Conservation (phyloP, 1,284 basidiomycete genomes). For the Blastosporella zonata region DNA sequence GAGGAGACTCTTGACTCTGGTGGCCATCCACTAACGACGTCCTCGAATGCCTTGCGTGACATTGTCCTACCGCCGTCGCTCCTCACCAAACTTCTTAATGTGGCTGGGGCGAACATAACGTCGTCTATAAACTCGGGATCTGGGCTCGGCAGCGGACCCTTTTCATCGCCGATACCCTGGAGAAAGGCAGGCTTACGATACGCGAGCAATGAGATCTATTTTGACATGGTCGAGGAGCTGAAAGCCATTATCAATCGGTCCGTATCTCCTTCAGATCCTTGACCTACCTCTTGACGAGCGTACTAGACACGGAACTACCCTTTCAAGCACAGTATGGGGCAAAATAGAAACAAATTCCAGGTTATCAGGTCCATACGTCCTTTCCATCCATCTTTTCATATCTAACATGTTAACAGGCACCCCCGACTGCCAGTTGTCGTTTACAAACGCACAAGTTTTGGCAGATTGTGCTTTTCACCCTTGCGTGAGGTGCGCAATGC, state of each 20-base stretch:
- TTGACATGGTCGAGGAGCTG: constrained; percentile 87
- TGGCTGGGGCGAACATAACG: constrained; percentile 52
- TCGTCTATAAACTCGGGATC: constrained; percentile 42
- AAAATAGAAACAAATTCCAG: constrained; percentile 79
- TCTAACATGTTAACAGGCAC: constrained; percentile 52
- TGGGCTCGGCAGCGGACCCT: constrained; percentile 58
- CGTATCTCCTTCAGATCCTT: not conserved
- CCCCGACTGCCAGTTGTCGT: constrained; percentile 81
- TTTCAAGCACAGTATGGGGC: constrained; percentile 77
- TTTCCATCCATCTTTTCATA: not conserved
- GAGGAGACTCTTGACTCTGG: constrained; percentile 94
- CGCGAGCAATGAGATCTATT: constrained; percentile 90
- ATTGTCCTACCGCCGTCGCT: constrained; percentile 88
- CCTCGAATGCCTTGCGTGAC: constrained; percentile 87
- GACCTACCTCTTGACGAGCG: not conserved
- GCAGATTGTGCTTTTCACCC: constrained; percentile 86
- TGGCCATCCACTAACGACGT: constrained; percentile 93
- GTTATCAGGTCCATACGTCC: constrained; percentile 61
- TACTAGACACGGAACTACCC: constrained; percentile 68
- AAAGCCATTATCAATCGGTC: constrained; percentile 83
- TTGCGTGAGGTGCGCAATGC: constrained; percentile 71
- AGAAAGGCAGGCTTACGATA: constrained; percentile 83
- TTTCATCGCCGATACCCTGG: constrained; percentile 95
- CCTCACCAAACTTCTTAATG: constrained; percentile 71
- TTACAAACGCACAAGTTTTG: constrained; percentile 76